Evolutionary conservation across 108 stramenopile species (phyloP), one percentile per base, ranked within the genome.

Genomic region (Cyclotella sp.): DNA sequence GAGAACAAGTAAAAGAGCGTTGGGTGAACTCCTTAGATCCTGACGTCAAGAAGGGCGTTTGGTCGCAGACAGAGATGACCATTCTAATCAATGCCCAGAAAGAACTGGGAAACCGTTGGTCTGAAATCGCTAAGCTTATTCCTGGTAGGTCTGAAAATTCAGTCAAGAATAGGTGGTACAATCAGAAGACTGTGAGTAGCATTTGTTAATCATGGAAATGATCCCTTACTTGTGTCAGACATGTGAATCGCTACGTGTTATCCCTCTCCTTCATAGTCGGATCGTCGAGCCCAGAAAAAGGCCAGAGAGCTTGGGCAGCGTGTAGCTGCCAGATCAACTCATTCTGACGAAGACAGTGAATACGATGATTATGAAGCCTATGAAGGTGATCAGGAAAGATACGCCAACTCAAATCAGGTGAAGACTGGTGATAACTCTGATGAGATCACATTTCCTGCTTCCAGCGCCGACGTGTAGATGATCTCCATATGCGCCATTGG

Each of bases 21-120:
- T 99, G 95, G 92, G 85, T 93, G 72, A 98, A 98, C 79, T 85
- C 84, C 59, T 83, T 99, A 12, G 93, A 98, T 79, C 98, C 97
- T 9, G 70, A 77, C 59, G 86, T 98, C 55, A 91, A 92, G 61
- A 90, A 90, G 64, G 86, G 77, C 0, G 79, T 82, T 19, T 97
- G 96, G 95, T 92, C 94, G 29, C 81, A 87, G 45, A 85, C 90
- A 16, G 98, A 97, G 72, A 91, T 92, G 63, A 51, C 49, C 22
- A 81, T 91, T 58, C 86, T 97, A n/a, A 77, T 88, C 13, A 61
- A 81, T 15, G 78, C 75, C 15, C 95, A 96, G 68, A 68, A 73
- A 18, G 59, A 66, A 11, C 34, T 90, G 40, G 96, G 96, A 0
- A 98, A 97, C 67, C 85, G 79, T 62, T 92, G 93, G 90, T 90